Conservation (phyloP, 73 alveolate species). For the Uronychia setigera region DNA sequence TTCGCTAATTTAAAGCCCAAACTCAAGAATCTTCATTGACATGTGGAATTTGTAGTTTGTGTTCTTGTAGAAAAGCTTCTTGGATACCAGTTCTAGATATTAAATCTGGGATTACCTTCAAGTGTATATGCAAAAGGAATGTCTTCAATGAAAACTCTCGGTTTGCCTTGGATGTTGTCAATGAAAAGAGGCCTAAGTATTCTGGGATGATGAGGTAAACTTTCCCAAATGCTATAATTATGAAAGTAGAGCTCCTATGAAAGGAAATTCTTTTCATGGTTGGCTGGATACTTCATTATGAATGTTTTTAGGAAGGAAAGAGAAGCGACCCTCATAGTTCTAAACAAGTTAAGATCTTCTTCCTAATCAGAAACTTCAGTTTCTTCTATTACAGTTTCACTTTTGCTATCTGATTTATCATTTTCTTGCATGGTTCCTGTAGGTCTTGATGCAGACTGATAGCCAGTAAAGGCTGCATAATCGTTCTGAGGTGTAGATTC, state of each 20-base stretch:
- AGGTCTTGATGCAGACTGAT: too few species aligned
- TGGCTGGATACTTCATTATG: neutral
- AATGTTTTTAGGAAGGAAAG: neutral
- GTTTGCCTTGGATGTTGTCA: slow-evolving; percentile 31
- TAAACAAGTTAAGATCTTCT: neutral
- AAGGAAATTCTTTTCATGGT: neutral
- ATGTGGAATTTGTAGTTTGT: slow-evolving; percentile 19
- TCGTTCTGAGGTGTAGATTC: too few species aligned
- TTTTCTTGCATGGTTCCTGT: too few species aligned
- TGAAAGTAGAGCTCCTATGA: neutral
- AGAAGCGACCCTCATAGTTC: slow-evolving; percentile 1
- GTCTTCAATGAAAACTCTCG: slow-evolving; percentile 45
- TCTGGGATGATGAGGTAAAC: slow-evolving; percentile 38
- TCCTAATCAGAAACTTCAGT: neutral
- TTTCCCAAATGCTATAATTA: slow-evolving; percentile 16
- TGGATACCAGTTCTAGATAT: neutral
- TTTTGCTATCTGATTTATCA: too few species aligned
- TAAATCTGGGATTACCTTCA: slow-evolving; percentile 7
- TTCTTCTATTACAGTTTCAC: too few species aligned
- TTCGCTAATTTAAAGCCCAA: slow-evolving; percentile 27
- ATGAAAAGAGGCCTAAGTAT: slow-evolving; percentile 35
- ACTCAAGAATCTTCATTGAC: slow-evolving; percentile 24
- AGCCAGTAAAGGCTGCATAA: too few species aligned
- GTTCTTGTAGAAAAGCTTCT: slow-evolving; percentile 35
- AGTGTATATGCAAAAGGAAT: slow-evolving; percentile 34